Percentiles rank a stretch among this genome's conserved stretches.
Conservation (phyloP, 176 grass and related monocot species). For the Pontederia paniculata region DNA sequence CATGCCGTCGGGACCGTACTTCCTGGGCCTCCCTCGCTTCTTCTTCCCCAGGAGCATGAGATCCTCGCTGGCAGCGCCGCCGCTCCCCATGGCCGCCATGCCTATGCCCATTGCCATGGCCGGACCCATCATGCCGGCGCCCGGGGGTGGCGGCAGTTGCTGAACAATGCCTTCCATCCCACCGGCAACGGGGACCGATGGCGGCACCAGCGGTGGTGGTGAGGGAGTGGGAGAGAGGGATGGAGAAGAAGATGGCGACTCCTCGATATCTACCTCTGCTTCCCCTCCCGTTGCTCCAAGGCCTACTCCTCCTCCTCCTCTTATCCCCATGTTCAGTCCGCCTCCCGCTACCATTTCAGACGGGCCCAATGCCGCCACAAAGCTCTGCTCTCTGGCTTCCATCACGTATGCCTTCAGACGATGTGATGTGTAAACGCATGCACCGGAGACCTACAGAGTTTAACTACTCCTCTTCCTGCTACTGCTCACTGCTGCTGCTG, state of each 20-base stretch:
- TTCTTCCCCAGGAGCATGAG: neutral
- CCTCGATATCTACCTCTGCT: constrained; percentile 1
- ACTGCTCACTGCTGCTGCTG: too few species aligned
- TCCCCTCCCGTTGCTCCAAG: neutral
- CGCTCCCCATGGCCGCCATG: neutral
- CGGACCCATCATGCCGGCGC: neutral
- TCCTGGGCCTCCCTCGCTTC: constrained; percentile 21
- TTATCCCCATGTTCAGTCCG: constrained; percentile 7
- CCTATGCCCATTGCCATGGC: neutral
- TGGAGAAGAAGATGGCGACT: constrained; percentile 36
- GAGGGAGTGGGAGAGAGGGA: constrained; percentile 50
- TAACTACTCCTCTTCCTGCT: too few species aligned
- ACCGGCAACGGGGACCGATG: neutral
- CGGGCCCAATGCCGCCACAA: constrained; percentile 22
- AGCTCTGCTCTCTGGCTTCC: constrained; percentile 37
- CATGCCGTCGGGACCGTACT: constrained; percentile 18
- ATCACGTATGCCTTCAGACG: neutral
- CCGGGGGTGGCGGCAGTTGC: neutral
- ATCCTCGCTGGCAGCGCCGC: neutral
- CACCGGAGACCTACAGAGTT: too few species aligned
- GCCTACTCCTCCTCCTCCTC: constrained; percentile 25
- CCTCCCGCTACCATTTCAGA: constrained; percentile 9
- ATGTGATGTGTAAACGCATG: too few species aligned
- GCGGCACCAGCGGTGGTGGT: constrained; percentile 6
- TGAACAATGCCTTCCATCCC: neutral